These are phyloP conservation scores for Stylosanthes scabra DNA, from an alignment of 331 rosid species.

Conservation along the genomic window DNA sequence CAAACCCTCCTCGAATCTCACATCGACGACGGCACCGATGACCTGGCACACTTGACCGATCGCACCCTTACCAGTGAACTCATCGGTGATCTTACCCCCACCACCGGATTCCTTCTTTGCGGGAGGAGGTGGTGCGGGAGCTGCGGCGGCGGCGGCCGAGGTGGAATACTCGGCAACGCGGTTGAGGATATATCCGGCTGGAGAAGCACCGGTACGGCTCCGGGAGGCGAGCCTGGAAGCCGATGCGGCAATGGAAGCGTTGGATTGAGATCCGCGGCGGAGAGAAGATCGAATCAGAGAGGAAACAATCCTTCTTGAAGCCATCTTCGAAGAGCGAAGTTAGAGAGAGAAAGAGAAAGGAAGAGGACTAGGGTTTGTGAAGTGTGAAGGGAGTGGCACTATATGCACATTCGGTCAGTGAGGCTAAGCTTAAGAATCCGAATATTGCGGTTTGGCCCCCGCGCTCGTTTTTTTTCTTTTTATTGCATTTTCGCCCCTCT, in stretches of 20 bases:
- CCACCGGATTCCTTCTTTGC: constrained; percentile 45
- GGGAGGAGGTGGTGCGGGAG: constrained; percentile 50
- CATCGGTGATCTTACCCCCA: constrained; percentile 81
- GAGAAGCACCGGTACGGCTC: constrained; percentile 69
- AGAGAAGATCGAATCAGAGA: constrained; percentile 78
- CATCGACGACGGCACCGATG: constrained; percentile 98
- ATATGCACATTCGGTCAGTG: constrained; percentile 24
- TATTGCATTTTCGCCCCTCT: background rate
- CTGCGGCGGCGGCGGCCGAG: constrained; percentile 63
- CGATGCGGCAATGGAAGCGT: constrained; percentile 64
- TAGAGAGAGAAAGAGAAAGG: constrained; percentile 35
- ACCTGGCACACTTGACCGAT: constrained; percentile 95
- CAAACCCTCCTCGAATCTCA: constrained; percentile 82
- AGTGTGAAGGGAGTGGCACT: constrained; percentile 19
- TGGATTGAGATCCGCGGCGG: constrained; percentile 73
- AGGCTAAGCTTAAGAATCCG: background rate
- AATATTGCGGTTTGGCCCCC: background rate
- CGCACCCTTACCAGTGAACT: constrained; percentile 86
- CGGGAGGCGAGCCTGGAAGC: constrained; percentile 57
- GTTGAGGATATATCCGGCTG: constrained; percentile 57
- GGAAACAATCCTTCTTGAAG: constrained; percentile 82
- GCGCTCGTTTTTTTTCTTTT: background rate
- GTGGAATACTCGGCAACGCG: constrained; percentile 79
- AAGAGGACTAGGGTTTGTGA: constrained; percentile 63
- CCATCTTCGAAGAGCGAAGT: constrained; percentile 64